Evolutionary conservation across 164 flowering plant genomes (phyloP), one percentile per base, ranked within the genome.

Genomic region (Nymphaea colorata): DNA sequence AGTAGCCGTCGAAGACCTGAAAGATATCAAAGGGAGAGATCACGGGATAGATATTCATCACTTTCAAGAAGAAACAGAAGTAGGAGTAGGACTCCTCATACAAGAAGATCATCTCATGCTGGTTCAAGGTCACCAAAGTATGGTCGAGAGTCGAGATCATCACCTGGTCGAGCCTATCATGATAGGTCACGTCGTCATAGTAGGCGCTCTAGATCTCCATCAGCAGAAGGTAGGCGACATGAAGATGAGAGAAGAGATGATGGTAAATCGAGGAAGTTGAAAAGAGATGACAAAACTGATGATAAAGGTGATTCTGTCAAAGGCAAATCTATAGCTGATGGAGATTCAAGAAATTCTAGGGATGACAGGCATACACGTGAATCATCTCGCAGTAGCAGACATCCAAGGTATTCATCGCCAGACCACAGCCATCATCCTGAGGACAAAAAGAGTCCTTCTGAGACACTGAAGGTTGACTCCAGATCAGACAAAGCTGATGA

Each of bases 41-140:
- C 86, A 47, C 80, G 68, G 62, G 91, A 82, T 70, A 83, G 61
- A 59, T 78, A 76, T 74, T 86, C 82, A 47, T 82, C 90, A 68
- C 42, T 69, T 68, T 87, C 85, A 7, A 84, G 87, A 73, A 86
- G 93, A 74, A 73, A 82, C 42, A 87, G 80, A 78, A 89, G 89
- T 76, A 81, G 95, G 83, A 90, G 97, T 80, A 41, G 60, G 44
- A 89, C 92, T 70, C 94, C 92, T 68, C 78, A 73, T 64, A 70
- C 67, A 68, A 85, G 85, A 81, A 90, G 81, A 65, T 47, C 74
- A 16, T 71, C 72, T 12, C 62, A 72, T 53, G 72, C 57, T 61
- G 62, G 62, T 68, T 74, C 72, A n/a, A 64, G 62, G 16, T 77
- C 77, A 7, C 79, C 79, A 42, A 74, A 71, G 67, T 70, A 41